A percentile compares a stretch with the other conserved stretches of the same genome.
Conservation (phyloP, 352 stramenopile genomes). For the Pythium aristosporum region DNA sequence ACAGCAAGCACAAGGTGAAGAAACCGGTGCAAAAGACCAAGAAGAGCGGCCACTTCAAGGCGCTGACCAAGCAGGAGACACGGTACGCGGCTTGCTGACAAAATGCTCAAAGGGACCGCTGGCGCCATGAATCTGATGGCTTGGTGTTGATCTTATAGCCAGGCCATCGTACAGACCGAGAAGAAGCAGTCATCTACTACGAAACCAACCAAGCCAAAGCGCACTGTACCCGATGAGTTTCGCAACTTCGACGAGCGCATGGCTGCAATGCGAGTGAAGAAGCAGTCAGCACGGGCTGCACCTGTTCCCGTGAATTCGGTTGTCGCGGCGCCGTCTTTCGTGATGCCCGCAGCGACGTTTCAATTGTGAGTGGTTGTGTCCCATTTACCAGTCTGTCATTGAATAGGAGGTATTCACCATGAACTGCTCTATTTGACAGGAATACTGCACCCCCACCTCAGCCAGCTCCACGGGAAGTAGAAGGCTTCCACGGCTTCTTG, state of each 20-base stretch:
- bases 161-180: constrained; percentile 35
- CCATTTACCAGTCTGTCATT: neutral
- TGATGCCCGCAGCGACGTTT: constrained; percentile 65
- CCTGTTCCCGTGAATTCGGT: constrained; percentile 26
- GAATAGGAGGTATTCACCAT: neutral
- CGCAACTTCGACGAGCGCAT: constrained; percentile 82
- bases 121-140: neutral
- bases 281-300: constrained; percentile 27
- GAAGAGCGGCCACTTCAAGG: constrained; percentile 65
- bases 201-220: constrained; percentile 30
- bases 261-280: constrained; percentile 33
- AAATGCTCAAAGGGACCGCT: neutral
- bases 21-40: constrained; percentile 30
- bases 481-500: constrained; percentile 74
- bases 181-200: constrained; percentile 29
- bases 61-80: constrained; percentile 65
- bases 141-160: constrained; percentile 21
- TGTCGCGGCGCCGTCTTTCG: constrained; percentile 54
- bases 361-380: constrained; percentile 49
- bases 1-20: constrained; percentile 42
- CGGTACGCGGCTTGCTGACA: constrained; percentile 27
- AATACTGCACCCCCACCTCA: constrained; percentile 7
- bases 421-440: neutral
- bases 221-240: constrained; percentile 52
- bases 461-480: constrained; percentile 40